Conservation (phyloP, 768 basidiomycete species). For the Daedalea quercina region DNA sequence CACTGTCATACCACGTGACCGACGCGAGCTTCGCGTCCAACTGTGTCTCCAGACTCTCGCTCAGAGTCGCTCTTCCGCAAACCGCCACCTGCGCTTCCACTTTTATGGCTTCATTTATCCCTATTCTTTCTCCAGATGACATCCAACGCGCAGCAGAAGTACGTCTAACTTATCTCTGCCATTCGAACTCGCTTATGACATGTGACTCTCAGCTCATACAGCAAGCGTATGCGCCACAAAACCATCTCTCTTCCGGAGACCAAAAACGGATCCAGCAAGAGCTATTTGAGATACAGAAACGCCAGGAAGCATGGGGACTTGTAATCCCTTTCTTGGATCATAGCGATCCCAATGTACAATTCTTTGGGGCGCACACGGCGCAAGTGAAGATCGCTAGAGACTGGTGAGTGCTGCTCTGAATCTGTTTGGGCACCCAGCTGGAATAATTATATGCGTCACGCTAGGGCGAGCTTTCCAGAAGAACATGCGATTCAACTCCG, state of each 20-base stretch:
- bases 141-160: no score
- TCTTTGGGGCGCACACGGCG: slow-evolving; percentile 90
- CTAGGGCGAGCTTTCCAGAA: slow-evolving; percentile 69
- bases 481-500: slow-evolving; percentile 54
- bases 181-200: background rate
- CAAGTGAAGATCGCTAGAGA: slow-evolving; percentile 93
- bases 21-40: no score
- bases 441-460: background rate
- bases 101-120: no score
- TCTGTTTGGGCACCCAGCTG: background rate
- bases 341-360: slow-evolving; percentile 78
- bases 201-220: slow-evolving; percentile 66
- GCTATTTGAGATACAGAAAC: slow-evolving; percentile 70
- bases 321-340: slow-evolving; percentile 70
- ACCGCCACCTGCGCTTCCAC: no score
- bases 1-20: no score
- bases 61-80: no score
- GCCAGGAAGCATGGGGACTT: slow-evolving; percentile 78
- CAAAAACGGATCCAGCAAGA: slow-evolving; percentile 63
- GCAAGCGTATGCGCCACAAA: slow-evolving; percentile 54
- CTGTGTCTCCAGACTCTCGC: no score
- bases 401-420: slow-evolving; percentile 58
- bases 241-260: slow-evolving; percentile 44
- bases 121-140: no score
- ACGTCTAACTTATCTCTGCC: no score